Evolutionary conservation across 495 filamentous ascomycete genomes (phyloP).

Genomic region (Neurospora discreta): DNA sequence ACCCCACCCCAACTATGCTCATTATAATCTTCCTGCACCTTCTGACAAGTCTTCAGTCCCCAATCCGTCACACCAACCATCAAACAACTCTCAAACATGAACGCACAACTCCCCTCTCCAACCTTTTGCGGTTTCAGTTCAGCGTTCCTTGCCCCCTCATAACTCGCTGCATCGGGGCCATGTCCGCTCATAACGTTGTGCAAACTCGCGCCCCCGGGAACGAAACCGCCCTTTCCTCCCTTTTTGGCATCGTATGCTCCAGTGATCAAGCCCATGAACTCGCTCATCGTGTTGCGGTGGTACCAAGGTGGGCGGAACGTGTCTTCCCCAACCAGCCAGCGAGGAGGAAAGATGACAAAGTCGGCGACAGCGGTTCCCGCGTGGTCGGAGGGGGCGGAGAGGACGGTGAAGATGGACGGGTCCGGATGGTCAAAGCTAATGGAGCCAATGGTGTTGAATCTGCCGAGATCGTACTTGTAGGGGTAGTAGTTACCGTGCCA

Average conservation of each 20-base stretch:
- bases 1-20: constrained; percentile 75
- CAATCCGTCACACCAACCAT: constrained; percentile 92
- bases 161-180: constrained; percentile 50
- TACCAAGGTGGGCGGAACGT: constrained; percentile 80
- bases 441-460: constrained; percentile 67
- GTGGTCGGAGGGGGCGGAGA: constrained; percentile 54
- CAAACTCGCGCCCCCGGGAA: constrained; percentile 43
- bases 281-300: constrained; percentile 78
- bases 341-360: constrained; percentile 74
- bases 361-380: constrained; percentile 65
- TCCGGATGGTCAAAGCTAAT: constrained; percentile 73
- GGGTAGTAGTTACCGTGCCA: constrained; percentile 78
- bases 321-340: constrained; percentile 67
- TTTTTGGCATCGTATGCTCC: constrained; percentile 51
- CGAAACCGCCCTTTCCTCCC: constrained; percentile 43
- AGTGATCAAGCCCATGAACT: constrained; percentile 65
- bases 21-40: constrained; percentile 77
- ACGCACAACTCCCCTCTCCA: constrained; percentile 48
- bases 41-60: constrained; percentile 72
- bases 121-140: constrained; percentile 45
- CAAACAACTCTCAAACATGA: constrained; percentile 60
- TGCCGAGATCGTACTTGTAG: constrained; percentile 77
- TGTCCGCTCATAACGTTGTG: constrained; percentile 52
- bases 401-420: constrained; percentile 72
- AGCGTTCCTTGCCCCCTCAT: constrained; percentile 48